A percentile compares a stretch with the other conserved stretches of the same genome.
These are phyloP conservation scores for Nepenthes mirabilis DNA, from an alignment of 148 eudicot genomes.

Conservation along the genomic window DNA sequence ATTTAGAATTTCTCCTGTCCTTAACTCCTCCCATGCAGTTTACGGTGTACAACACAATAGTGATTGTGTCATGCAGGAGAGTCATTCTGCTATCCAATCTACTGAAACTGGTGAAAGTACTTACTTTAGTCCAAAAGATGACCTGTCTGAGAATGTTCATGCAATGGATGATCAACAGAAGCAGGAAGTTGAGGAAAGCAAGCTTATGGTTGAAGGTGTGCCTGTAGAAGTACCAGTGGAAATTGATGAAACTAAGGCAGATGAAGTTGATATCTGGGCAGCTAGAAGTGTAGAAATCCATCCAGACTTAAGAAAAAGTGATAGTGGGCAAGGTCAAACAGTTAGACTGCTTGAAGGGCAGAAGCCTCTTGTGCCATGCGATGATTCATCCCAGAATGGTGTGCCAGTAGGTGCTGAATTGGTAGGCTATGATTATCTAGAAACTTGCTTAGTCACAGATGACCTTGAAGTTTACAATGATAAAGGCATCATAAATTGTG, in stretches of 20 bases:
- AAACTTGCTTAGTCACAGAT: constrained; percentile 10
- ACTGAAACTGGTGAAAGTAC: constrained; percentile 1
- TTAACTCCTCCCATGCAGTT: constrained; percentile 9
- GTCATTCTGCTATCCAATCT: constrained; percentile 3
- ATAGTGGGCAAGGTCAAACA: neutral
- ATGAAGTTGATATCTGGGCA: constrained; percentile 3
- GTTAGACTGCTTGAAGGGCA: no score
- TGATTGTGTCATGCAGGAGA: constrained; percentile 6
- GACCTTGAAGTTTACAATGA: constrained; percentile 3
- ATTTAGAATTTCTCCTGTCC: constrained; percentile 2
- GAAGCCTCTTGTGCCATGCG: neutral
- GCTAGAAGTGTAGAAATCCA: constrained; percentile 4
- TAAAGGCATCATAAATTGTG: constrained; percentile 10
- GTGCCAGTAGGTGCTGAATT: constrained; percentile 6
- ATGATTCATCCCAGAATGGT: constrained; percentile 1
- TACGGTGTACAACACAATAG: constrained; percentile 2
- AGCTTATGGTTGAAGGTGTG: constrained; percentile 5
- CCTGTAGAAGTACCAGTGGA: constrained; percentile 8
- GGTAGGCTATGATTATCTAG: constrained; percentile 9
- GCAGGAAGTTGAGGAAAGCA: constrained; percentile 3
- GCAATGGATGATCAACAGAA: constrained; percentile 10
- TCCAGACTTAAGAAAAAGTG: constrained; percentile 5
- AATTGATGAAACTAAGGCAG: constrained; percentile 7
- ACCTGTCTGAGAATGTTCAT: neutral
- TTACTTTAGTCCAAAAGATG: constrained; percentile 3